Conservation (phyloP, 164 flowering plant genomes). For the Chimonanthus salicifolius region DNA sequence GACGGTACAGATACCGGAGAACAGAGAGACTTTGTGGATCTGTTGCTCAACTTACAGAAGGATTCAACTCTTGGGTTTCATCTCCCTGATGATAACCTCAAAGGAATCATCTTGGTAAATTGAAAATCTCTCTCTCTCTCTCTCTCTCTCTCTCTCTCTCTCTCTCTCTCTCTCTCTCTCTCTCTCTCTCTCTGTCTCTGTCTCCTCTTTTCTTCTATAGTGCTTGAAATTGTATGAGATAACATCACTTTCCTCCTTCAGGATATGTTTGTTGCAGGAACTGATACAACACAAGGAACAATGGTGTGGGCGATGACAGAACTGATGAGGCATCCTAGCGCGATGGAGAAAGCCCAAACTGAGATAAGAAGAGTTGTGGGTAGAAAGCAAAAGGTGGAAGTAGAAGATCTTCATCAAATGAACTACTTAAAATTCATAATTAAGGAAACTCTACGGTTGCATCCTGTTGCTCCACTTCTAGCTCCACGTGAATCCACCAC, state of each 20-base stretch:
- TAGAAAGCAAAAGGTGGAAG: constrained; percentile 1
- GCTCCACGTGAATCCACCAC: constrained; percentile 29
- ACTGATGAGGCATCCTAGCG: not conserved
- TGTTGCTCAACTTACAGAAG: not conserved
- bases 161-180: too few relatives aligned
- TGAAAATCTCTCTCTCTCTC: too few relatives aligned
- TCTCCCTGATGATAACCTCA: not conserved
- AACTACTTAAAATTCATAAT: not conserved
- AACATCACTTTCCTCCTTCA: not conserved
- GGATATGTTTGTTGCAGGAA: not conserved
- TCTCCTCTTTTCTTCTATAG: not conserved
- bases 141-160: not conserved
- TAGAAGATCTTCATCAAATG: not conserved
- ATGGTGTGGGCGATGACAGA: constrained; percentile 7
- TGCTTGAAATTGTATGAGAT: not conserved
- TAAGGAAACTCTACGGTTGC: constrained; percentile 30
- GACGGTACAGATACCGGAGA: not conserved
- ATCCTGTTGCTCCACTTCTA: constrained; percentile 33
- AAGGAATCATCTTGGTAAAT: constrained; percentile 1
- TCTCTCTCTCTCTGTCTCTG: too few relatives aligned
- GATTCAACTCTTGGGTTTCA: not conserved
- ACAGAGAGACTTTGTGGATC: not conserved
- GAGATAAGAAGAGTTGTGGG: constrained; percentile 2
- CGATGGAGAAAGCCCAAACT: constrained; percentile 1
- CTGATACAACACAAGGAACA: not conserved